These are phyloP conservation scores for Cinnamomum chago DNA, from an alignment of 164 flowering plant genomes.

Conservation along the genomic window DNA sequence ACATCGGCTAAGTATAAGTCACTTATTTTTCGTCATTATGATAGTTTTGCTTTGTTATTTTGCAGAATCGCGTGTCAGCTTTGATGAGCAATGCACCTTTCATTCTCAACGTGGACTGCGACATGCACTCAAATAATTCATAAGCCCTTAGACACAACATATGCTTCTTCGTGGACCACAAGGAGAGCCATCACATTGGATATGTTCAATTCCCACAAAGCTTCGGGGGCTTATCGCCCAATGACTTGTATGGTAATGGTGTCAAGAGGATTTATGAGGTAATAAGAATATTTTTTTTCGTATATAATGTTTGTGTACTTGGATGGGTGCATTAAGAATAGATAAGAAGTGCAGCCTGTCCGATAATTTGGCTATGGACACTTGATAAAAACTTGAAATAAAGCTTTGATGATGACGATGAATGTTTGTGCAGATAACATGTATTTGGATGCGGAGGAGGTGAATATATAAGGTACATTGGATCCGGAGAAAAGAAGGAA, in stretches of 20 bases:
- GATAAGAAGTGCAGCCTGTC: no score
- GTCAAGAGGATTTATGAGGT: conserved; percentile 31
- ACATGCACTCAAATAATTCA: conserved; percentile 32
- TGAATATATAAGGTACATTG: no score
- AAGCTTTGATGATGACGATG: no score
- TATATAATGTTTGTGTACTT: no score
- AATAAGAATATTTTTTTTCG: not conserved
- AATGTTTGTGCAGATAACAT: no score
- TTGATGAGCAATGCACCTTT: conserved; percentile 34
- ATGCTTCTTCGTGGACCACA: conserved; percentile 27
- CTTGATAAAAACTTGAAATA: no score
- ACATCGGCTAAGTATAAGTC: no score
- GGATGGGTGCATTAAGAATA: no score
- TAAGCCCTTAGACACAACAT: conserved; percentile 21
- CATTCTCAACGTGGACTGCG: conserved; percentile 32
- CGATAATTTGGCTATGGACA: no score
- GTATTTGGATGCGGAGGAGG: no score
- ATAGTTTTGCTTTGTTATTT: not conserved
- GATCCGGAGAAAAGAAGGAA: no score
- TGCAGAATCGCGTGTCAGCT: conserved; percentile 28
- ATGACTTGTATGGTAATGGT: conserved; percentile 28
- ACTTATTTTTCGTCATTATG: not conserved
- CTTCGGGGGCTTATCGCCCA: conserved; percentile 19
- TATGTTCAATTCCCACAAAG: conserved; percentile 35
- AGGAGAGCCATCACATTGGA: conserved; percentile 18